Base-by-base conservation (phyloP, 2,329 filamentous ascomycete species). In the Fusarium chlamydosporum region DNA sequence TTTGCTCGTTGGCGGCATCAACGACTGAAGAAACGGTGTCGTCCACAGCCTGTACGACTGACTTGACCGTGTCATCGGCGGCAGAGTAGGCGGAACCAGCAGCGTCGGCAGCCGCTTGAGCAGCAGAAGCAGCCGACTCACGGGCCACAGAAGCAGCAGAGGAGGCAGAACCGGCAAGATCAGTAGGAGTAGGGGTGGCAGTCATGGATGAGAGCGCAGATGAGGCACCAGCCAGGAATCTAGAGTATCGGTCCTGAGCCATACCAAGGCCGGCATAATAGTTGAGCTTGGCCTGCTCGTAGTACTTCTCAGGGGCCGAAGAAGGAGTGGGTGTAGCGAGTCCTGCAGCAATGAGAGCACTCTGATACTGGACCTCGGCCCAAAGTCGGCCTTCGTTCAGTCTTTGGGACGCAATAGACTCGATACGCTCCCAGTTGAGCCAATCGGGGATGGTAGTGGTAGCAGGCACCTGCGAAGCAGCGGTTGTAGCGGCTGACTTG, bases 241-340 rank as follows among this genome's bases (percentile, higher is more conserved):
- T 90, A 7, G 90, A 89, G 77, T 96, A 96, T 37, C 90, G 88
- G 42, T 89, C 92, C 73, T 96, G 91, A 1, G 93, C 93, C 43
- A 93, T 78, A 29, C 93, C 93, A 26, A 96, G 79, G 12, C 90
- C 92, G 67, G 93, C 91, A 72, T 93, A 94, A 78, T 95, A 95
- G 74, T 88, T 86, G 70, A 85, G 80, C 70, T 84, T 86, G 45
- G 86, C 91, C 81, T 84, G 89, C 76, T 83, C 88, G 76, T 81
- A 87, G 80, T 84, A 86, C 82, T 80, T 90, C 78, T 81, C 90
- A 63, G 78, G 85, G 77, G 80, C 73, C 0, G 83, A 80, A 68
- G 79, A 88, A 4, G 78, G 74, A 0, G 78, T 79, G 68, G 76
- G 84, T 2, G 90, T 89, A 3, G 88, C 84, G n/a, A 83, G 78